Evolutionary conservation across 2,329 filamentous ascomycete species (phyloP), one percentile per base, ranked within the genome.

Genomic region (Colletotrichum cereale): DNA sequence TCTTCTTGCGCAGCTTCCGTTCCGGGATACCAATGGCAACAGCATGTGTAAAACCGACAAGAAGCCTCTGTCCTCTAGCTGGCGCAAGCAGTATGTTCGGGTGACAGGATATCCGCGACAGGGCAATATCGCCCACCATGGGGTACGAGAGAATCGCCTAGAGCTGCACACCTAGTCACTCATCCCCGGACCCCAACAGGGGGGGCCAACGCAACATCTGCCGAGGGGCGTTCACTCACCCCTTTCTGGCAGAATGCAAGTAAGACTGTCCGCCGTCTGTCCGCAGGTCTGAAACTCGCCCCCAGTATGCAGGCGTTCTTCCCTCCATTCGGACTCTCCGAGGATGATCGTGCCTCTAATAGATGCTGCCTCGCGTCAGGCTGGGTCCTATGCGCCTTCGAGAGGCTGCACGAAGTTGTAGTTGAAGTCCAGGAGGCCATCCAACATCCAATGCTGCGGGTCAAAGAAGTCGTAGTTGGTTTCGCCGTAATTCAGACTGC

Each of bases 361-460:
- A 38, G 31, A 40, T 18, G 16, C 52, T 65, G 29, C 21, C 26
- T 24, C n/a, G 24, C 16, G 24, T 57, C 34, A 24, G 26, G 21
- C n/a, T 16, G 18, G 38, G 47, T 44, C 36, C 75, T 83, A 88
- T 73, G 86, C 82, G 73, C 87, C 85, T 72, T 91, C 89, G 47
- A 90, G 79, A 1, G 86, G 84, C 67, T 83, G 82, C 47, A 87
- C 85, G 76, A 89, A 91, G 14, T 86, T 87, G 78, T 92, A 95
- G 74, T 93, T 93, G 78, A 96, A 92, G 78, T 95, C 93, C 72
- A 96, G 86, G 42, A 96, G 86, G 18, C 93, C 93, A 80, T 98
- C 95, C 72, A 98, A 85, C 86, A 97, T 94, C 95, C 95, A 98
- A 80, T 96, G 94, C 77, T 97, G 87, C 1, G 95, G 94, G 81